Evolutionary conservation across 352 stramenopile species (phyloP).

Genomic region (Phytophthora palmivora): DNA sequence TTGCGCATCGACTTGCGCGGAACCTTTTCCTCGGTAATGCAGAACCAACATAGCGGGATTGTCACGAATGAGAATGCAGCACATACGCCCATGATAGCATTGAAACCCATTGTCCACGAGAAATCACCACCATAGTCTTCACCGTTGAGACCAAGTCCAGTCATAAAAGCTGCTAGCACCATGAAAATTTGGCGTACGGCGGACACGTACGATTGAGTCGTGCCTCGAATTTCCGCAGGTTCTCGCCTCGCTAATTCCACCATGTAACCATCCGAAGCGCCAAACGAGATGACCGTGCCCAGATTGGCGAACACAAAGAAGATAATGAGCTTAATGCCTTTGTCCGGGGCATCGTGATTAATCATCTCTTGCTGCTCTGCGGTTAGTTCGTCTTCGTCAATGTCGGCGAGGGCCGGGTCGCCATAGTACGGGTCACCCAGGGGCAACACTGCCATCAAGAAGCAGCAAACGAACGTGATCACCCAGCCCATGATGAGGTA

Average conservation of each 20-base stretch:
- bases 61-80: conserved; percentile 45
- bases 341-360: conserved; percentile 48
- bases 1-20: conserved; percentile 41
- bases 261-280: conserved; percentile 70
- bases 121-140: conserved; percentile 58
- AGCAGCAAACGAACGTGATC: conserved; percentile 46
- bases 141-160: conserved; percentile 53
- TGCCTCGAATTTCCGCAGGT: conserved; percentile 48
- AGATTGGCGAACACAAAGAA: conserved; percentile 78
- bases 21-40: conserved; percentile 46
- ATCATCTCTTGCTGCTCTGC: conserved; percentile 39
- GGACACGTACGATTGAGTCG: conserved; percentile 48
- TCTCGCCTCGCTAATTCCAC: conserved; percentile 67
- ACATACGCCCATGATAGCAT: conserved; percentile 55
- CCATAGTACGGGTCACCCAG: conserved; percentile 57
- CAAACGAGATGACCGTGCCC: conserved; percentile 79
- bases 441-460: conserved; percentile 58
- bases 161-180: conserved; percentile 52
- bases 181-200: conserved; percentile 41
- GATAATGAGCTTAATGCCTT: conserved; percentile 60
- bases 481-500: conserved; percentile 81
- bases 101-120: conserved; percentile 63
- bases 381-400: conserved; percentile 42
- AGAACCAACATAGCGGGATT: conserved; percentile 54
- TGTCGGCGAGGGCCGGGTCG: conserved; percentile 30